Base-by-base conservation (phyloP, 257 asterid species). In the Plantago major region DNA sequence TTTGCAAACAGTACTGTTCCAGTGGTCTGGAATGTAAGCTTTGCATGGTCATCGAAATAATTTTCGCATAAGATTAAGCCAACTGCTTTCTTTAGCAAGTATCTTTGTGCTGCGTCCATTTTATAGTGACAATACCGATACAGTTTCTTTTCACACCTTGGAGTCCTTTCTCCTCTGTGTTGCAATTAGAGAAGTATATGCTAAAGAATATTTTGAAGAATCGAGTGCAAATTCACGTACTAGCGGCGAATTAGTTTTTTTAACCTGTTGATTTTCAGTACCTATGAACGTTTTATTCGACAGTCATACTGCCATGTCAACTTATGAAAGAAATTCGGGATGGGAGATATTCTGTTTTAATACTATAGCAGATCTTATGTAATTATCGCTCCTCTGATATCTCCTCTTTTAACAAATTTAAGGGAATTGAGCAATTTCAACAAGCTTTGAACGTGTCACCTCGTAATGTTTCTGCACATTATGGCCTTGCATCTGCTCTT, bases 401-500 rank as follows among this genome's bases (percentile, higher is more conserved):
- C 1, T 11, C 42, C 40, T 54, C 58, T 47, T 58, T 10, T 11
- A 26, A 53, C 12, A 53, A 55, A 66, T 46, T 68, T 57, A 69
- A 93, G 97, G 97, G 91, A 63, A 73, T 87, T 16, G 97, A 93
- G 83, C 84, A 80, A 73, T 89, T 93, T 71, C 90, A 74, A 67
- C 84, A 76, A 69, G 89, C 97, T 52, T 62, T 89, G 71, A 73
- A 66, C 60, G 74, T 83, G 55, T 86, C 96, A 65, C 94, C 96
- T 45, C 69, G 66, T 62, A 87, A 87, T 73, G 79, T 76, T 37
- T 82, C 99, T 10, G 95, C 89, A 58, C 79, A 69, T 74, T 88
- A 87, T 66, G 99, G 99, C 65, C 95, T 93, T 76, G 96, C 90
- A 65, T 89, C 94, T 63, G 85, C 94, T 55, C 78, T 86, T 67